Conservation (phyloP, 169 alveolate genomes). For the Cryptosporidium viatorum region DNA sequence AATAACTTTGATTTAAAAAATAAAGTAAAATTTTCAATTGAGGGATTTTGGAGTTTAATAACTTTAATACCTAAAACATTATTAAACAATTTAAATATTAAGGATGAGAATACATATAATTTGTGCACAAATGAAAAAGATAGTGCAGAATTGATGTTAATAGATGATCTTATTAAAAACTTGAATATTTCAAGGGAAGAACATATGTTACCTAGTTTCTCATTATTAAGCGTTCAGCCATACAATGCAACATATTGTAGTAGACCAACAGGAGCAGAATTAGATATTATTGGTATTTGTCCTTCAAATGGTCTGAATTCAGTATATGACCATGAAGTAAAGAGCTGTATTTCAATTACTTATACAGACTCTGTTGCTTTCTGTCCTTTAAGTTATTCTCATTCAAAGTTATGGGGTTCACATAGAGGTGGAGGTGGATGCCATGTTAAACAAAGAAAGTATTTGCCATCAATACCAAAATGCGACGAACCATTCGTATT, state of each 20-base stretch:
- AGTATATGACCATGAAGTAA: conserved; percentile 13
- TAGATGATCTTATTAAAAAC: conserved; percentile 2
- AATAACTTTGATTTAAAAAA: background rate
- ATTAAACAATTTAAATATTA: background rate
- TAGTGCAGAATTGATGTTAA: background rate
- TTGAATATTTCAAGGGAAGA: conserved; percentile 19
- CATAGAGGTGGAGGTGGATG: conserved; percentile 71
- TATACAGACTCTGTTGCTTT: conserved; percentile 44
- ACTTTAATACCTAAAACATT: conserved; percentile 14
- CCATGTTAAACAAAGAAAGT: conserved; percentile 52
- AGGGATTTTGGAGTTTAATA: conserved; percentile 62
- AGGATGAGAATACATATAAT: conserved; percentile 35
- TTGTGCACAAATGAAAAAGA: conserved; percentile 27
- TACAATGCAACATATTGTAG: conserved; percentile 57
- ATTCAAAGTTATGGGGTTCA: conserved; percentile 61
- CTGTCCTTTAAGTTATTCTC: conserved; percentile 37
- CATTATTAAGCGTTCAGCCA: conserved; percentile 33
- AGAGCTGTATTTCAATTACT: conserved; percentile 52
- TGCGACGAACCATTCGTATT: conserved; percentile 43
- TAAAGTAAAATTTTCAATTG: conserved; percentile 30
- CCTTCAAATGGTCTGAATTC: conserved; percentile 46
- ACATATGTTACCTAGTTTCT: conserved; percentile 11
- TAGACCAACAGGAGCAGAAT: conserved; percentile 64
- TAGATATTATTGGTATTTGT: conserved; percentile 49
- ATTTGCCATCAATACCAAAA: conserved; percentile 21